phyloP scores from a whole-genome alignment of 495 filamentous ascomycete genomes.

The Pseudomonodictys pantanalensis region DNA sequence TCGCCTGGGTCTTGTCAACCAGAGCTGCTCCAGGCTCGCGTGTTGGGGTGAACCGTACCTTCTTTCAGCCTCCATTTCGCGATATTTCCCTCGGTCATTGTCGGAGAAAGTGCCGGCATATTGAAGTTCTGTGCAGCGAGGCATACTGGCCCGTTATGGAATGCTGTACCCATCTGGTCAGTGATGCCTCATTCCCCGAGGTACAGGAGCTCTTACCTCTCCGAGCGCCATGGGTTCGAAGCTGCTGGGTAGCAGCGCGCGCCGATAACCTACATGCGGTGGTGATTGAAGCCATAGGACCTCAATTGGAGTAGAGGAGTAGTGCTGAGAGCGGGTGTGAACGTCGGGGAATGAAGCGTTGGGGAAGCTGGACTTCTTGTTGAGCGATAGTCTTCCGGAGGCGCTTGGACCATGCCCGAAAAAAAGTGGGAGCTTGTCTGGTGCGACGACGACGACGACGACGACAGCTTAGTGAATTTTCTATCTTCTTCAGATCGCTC shows the following conservation, averaged over 20 bases:
- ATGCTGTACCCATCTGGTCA: conserved; percentile 48
- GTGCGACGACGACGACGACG: neutral
- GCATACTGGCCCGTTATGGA: conserved; percentile 55
- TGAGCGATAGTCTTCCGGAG: conserved; percentile 11
- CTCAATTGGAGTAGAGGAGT: neutral
- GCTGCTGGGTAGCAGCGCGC: conserved; percentile 31
- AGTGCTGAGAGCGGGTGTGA: conserved; percentile 4
- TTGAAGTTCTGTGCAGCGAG: conserved; percentile 73
- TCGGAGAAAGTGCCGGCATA: conserved; percentile 83
- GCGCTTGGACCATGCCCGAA: neutral
- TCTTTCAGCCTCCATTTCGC: conserved; percentile 74
- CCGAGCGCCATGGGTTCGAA: conserved; percentile 25
- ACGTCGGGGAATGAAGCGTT: conserved; percentile 6
- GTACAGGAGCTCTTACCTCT: conserved; percentile 24
- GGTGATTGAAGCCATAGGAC: conserved; percentile 35
- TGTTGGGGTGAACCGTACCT: conserved; percentile 44
- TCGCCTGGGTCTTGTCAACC: conserved; percentile 46
- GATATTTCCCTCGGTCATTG: conserved; percentile 85
- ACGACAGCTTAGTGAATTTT: too few species aligned
- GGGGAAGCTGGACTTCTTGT: conserved; percentile 19
- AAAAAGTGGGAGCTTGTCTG: neutral
- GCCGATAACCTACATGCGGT: conserved; percentile 33
- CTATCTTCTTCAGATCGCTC: too few species aligned
- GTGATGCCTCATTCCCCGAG: conserved; percentile 9
- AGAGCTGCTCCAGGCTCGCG: neutral